These are phyloP conservation scores for Phytopythium vexans DNA, from an alignment of 352 stramenopile genomes.

Conservation along the genomic window DNA sequence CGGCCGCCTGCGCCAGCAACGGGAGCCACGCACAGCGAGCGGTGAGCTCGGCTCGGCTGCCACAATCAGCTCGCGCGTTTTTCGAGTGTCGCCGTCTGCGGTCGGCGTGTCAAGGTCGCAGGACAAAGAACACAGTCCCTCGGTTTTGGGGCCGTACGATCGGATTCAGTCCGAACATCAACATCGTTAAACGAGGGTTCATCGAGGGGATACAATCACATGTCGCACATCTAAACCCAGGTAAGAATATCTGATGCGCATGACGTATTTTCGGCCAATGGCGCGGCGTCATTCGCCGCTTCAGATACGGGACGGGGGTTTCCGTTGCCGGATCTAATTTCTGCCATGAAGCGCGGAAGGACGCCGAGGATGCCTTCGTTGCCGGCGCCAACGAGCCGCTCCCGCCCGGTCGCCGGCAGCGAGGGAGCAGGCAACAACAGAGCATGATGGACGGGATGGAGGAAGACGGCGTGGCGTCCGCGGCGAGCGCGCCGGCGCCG, in stretches of 20 bases:
- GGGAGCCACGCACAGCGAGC: neutral
- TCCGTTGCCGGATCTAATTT: no score
- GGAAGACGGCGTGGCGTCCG: slow-evolving; percentile 8
- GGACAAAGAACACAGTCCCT: no score
- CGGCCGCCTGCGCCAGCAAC: neutral
- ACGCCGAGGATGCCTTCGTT: neutral
- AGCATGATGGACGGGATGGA: slow-evolving; percentile 11
- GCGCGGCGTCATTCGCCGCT: no score
- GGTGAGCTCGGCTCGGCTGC: neutral
- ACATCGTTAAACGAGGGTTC: no score
- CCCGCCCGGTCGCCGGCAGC: neutral
- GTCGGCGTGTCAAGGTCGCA: neutral
- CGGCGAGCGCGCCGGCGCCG: slow-evolving; percentile 19
- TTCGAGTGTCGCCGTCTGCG: neutral
- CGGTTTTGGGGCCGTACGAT: no score
- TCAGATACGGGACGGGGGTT: no score
- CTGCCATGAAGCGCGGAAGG: neutral
- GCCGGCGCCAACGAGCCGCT: neutral
- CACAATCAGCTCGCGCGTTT: neutral
- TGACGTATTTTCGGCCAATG: no score
- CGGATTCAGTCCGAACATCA: no score
- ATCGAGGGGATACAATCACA: no score
- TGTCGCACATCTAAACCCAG: no score
- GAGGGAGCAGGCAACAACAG: slow-evolving; percentile 6
- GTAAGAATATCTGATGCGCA: no score